Conservation (phyloP, 805 yeast genomes). For the Yarrowia deformans region DNA sequence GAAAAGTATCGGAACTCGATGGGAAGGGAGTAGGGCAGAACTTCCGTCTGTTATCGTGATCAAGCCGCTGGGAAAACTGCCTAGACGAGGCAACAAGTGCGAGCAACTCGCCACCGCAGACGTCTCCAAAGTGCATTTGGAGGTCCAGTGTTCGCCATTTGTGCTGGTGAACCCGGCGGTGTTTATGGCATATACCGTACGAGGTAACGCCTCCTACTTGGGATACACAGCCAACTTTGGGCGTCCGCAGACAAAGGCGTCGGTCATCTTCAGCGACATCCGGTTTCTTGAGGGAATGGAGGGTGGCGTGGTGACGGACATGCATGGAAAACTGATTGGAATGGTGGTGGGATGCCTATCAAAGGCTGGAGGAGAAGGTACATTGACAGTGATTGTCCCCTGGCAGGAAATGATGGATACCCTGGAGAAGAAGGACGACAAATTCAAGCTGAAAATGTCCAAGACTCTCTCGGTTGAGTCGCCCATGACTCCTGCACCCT, state of each 20-base stretch:
- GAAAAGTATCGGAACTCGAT: slow-evolving; percentile 17
- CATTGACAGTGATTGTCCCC: slow-evolving; percentile 47
- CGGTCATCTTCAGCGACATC: slow-evolving; percentile 46
- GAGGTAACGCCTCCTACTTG: slow-evolving; percentile 46
- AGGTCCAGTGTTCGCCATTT: slow-evolving; percentile 49
- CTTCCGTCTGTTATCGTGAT: slow-evolving; percentile 24
- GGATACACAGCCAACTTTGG: slow-evolving; percentile 30
- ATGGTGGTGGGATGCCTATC: slow-evolving; percentile 47
- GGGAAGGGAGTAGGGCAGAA: slow-evolving; percentile 18
- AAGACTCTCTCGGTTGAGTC: slow-evolving; percentile 24
- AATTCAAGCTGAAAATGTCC: slow-evolving; percentile 14
- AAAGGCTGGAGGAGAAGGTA: slow-evolving; percentile 49
- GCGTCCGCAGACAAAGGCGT: slow-evolving; percentile 38
- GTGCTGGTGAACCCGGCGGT: slow-evolving; percentile 50
- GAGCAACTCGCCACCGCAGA: slow-evolving; percentile 24
- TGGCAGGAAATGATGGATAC: slow-evolving; percentile 45
- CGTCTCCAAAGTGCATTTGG: slow-evolving; percentile 35
- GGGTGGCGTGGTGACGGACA: slow-evolving; percentile 47
- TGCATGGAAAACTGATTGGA: slow-evolving; percentile 44
- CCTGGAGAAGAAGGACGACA: slow-evolving; percentile 10
- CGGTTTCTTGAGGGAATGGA: slow-evolving; percentile 52
- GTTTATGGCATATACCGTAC: slow-evolving; percentile 47
- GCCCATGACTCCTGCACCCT: slow-evolving; percentile 8
- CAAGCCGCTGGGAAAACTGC: slow-evolving; percentile 14
- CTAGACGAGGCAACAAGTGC: slow-evolving; percentile 12